Evolutionary conservation across 352 stramenopile genomes (phyloP).

Genomic region (Aphanomyces invadans): DNA sequence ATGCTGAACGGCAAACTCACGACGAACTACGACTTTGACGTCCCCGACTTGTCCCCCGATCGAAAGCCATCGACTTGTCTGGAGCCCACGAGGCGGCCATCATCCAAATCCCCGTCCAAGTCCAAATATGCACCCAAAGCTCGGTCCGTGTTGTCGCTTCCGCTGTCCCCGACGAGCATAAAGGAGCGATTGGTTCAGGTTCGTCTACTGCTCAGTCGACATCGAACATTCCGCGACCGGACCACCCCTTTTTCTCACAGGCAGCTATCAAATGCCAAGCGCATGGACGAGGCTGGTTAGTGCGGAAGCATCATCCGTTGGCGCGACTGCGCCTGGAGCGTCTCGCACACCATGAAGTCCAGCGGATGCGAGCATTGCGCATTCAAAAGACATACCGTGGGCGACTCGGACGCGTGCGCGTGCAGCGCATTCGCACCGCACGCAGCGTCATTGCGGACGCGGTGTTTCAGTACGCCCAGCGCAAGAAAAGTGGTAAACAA

Average conservation of each 20-base stretch:
- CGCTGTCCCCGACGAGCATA: not conserved
- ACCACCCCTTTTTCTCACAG: not conserved
- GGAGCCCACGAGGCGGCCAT: too few species aligned
- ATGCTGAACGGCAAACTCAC: conserved; percentile 21
- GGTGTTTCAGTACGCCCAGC: not conserved
- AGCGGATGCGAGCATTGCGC: not conserved
- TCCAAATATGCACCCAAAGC: not conserved
- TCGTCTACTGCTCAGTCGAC: not conserved
- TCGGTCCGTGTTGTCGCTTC: conserved; percentile 7
- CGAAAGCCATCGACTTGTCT: too few species aligned
- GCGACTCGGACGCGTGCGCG: not conserved
- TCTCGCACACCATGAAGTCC: not conserved
- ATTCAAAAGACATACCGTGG: conserved; percentile 2
- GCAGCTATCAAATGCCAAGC: conserved; percentile 14
- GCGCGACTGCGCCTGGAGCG: not conserved
- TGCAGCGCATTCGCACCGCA: not conserved
- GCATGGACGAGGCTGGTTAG: conserved; percentile 4
- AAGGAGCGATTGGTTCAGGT: conserved; percentile 8
- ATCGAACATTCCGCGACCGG: not conserved
- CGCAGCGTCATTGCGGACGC: not conserved
- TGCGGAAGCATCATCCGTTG: not conserved
- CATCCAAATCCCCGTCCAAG: too few species aligned
- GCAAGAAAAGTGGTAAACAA: not conserved
- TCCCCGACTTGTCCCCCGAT: too few species aligned
- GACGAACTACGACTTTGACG: not conserved